Conservation (phyloP, 805 yeast species). For the Teunomyces panamensis region DNA sequence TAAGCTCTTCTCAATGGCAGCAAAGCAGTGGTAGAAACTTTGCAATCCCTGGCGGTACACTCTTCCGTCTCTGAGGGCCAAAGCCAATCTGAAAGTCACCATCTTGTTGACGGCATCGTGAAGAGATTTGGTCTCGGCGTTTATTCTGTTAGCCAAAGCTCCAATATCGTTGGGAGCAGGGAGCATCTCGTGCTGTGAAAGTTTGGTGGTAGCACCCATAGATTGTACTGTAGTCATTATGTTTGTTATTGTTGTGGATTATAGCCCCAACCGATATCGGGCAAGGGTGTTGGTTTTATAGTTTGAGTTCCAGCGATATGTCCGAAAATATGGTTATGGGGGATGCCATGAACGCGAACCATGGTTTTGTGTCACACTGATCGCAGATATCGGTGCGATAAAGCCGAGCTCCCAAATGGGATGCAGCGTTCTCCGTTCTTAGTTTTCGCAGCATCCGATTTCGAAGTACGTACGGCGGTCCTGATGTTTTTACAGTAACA, state of each 20-base stretch:
- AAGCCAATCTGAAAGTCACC: conserved; percentile 66
- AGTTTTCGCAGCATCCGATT: too few species aligned
- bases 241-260: neutral
- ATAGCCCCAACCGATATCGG: neutral
- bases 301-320: neutral
- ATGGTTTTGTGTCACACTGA: neutral
- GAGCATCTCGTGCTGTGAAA: conserved; percentile 49
- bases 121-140: conserved; percentile 57
- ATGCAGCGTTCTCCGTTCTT: too few species aligned
- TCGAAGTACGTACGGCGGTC: too few species aligned
- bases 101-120: conserved; percentile 70
- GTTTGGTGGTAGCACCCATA: conserved; percentile 30
- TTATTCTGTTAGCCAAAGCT: conserved; percentile 81
- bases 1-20: conserved; percentile 56
- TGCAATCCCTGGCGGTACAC: conserved; percentile 81
- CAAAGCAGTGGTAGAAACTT: conserved; percentile 66
- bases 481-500: too few species aligned
- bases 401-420: neutral
- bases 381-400: conserved; percentile 3
- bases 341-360: too few species aligned
- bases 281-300: neutral
- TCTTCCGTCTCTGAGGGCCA: conserved; percentile 72
- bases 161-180: conserved; percentile 81
- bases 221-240: neutral
- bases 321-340: neutral